Evolutionary conservation across 192 early-diverging fungal species (phyloP).

Genomic region (Coemansia pectinata): DNA sequence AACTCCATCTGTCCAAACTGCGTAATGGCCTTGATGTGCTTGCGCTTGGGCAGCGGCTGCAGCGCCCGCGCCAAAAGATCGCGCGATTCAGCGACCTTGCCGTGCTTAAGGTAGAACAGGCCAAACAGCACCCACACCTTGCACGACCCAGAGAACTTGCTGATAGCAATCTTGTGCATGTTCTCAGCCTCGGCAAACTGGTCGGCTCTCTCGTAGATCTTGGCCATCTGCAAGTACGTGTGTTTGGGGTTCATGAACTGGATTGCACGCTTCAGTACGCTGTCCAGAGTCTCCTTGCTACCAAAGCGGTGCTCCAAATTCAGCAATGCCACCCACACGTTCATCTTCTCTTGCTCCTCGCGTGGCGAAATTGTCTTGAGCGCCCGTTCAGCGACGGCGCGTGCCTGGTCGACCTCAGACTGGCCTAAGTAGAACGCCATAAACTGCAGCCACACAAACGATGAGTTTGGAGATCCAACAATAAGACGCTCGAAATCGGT

Average conservation of each 20-base stretch:
- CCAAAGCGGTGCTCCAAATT: conserved; percentile 98
- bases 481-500: conserved; percentile 92
- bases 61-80: conserved; percentile 78
- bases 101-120: conserved; percentile 73
- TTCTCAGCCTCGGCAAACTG: conserved; percentile 70
- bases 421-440: conserved; percentile 98
- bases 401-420: conserved; percentile 90
- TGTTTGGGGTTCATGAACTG: conserved; percentile 88
- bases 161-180: conserved; percentile 71
- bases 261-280: conserved; percentile 84
- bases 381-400: conserved; percentile 91
- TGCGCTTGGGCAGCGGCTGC: conserved; percentile 86
- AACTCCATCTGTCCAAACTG: conserved; percentile 99
- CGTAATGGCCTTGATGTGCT: conserved; percentile 92
- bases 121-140: conserved; percentile 92
- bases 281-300: conserved; percentile 71
- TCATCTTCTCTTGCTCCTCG: conserved; percentile 95
- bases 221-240: conserved; percentile 81
- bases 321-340: conserved; percentile 95
- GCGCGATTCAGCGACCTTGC: conserved; percentile 70
- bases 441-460: conserved; percentile 98
- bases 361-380: conserved; percentile 87
- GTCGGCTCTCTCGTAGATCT: conserved; percentile 86
- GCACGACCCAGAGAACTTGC: conserved; percentile 85
- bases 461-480: conserved; percentile 93